Evolutionary conservation across 2,329 filamentous ascomycete species (phyloP).

Genomic region (Graphium sp.): DNA sequence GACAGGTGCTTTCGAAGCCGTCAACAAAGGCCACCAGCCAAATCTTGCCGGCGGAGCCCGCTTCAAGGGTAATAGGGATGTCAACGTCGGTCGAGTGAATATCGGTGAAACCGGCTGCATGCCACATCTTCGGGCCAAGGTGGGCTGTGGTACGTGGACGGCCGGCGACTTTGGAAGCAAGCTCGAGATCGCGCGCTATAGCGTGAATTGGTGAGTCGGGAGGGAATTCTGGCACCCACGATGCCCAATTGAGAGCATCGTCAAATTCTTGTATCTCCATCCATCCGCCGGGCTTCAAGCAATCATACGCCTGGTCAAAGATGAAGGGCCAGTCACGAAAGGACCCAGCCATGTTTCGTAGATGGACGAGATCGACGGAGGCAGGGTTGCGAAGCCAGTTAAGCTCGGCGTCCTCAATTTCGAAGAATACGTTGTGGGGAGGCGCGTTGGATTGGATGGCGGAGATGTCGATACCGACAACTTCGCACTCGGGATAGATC

Average conservation of each 20-base stretch:
- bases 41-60: constrained; percentile 29
- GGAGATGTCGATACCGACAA: constrained; percentile 41
- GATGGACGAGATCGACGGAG: constrained; percentile 37
- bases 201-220: constrained; percentile 25
- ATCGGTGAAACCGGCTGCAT: constrained; percentile 33
- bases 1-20: constrained; percentile 26
- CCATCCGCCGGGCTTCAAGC: constrained; percentile 39
- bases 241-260: constrained; percentile 18
- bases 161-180: constrained; percentile 25
- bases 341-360: constrained; percentile 36
- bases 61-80: constrained; percentile 28
- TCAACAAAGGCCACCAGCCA: constrained; percentile 36
- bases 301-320: constrained; percentile 32
- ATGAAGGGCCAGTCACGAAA: constrained; percentile 38
- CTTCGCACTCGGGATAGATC: constrained; percentile 32
- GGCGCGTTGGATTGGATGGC: constrained; percentile 38
- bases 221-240: constrained; percentile 17
- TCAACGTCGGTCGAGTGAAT: constrained; percentile 27
- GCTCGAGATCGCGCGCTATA: constrained; percentile 20
- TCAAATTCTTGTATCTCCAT: constrained; percentile 39
- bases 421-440: constrained; percentile 41
- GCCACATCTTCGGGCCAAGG: constrained; percentile 24
- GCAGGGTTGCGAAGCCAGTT: constrained; percentile 38
- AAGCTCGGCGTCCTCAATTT: constrained; percentile 39
- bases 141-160: constrained; percentile 26